A percentile compares a stretch with the other conserved stretches of the same genome.
These are phyloP conservation scores for Erodium chrysanthum DNA, from an alignment of 441 rosid species.

Conservation along the genomic window DNA sequence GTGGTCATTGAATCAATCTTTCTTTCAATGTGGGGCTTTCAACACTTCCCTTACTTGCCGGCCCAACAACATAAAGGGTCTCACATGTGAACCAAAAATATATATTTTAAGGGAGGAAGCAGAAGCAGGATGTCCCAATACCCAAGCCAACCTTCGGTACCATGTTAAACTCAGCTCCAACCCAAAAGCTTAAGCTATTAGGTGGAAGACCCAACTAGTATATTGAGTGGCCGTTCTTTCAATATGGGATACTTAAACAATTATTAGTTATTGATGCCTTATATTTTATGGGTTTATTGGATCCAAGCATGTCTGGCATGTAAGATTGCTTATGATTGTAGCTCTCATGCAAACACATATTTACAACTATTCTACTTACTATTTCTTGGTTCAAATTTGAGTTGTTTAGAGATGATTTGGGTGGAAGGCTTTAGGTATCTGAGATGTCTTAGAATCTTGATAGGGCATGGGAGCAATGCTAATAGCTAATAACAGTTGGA, in stretches of 20 bases:
- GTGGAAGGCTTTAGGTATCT: background rate
- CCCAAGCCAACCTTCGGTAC: background rate
- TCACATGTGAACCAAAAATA: background rate
- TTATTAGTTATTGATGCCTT: background rate
- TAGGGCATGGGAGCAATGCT: slow-evolving; percentile 4
- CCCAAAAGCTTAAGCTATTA: background rate
- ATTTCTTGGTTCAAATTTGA: background rate
- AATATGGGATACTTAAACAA: background rate
- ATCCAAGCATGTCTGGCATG: background rate
- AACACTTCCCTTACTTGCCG: too few relatives aligned
- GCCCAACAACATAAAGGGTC: background rate
- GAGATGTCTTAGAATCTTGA: background rate
- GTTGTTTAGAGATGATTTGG: background rate
- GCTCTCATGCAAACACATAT: background rate
- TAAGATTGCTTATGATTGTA: background rate
- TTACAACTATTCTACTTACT: background rate
- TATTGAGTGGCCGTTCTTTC: background rate
- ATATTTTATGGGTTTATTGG: background rate
- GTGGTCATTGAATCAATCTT: background rate
- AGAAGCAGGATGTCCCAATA: background rate
- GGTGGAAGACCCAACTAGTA: background rate
- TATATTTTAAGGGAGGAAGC: background rate
- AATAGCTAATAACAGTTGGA: background rate
- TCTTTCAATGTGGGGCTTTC: background rate
- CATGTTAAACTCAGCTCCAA: background rate